phyloP scores from a whole-genome alignment of 2,329 filamentous ascomycete species.

The Colletotrichum orbiculare region DNA sequence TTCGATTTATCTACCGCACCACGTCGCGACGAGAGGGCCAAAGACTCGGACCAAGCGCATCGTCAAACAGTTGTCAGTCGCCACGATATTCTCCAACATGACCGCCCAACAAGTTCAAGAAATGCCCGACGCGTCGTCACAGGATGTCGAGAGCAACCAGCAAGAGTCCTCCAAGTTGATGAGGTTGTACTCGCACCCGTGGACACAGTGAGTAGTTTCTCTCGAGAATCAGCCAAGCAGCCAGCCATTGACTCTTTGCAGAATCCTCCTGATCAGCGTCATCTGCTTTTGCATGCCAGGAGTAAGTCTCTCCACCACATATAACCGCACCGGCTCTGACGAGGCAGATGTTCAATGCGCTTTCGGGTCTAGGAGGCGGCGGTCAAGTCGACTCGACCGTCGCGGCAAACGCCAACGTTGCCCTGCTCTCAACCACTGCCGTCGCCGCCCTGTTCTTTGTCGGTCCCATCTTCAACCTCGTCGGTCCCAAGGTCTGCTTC shows the following conservation, averaged over 20 bases:
- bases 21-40: too few species aligned
- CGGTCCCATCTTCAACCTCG: constrained; percentile 54
- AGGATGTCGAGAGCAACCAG: background rate
- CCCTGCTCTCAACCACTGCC: constrained; percentile 54
- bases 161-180: constrained; percentile 37
- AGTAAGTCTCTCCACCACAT: constrained; percentile 43
- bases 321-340: background rate
- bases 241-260: constrained; percentile 7
- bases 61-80: too few species aligned
- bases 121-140: background rate
- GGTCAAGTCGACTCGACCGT: constrained; percentile 58
- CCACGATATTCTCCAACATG: constrained; percentile 1
- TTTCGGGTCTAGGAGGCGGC: constrained; percentile 56
- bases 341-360: constrained; percentile 58
- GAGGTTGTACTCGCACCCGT: constrained; percentile 53
- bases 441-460: constrained; percentile 56
- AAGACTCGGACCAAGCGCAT: too few species aligned
- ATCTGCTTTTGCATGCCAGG: constrained; percentile 61
- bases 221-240: background rate
- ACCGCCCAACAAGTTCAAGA: background rate
- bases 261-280: constrained; percentile 57
- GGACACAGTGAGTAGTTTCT: constrained; percentile 49
- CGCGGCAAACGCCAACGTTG: constrained; percentile 58
- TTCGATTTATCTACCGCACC: constrained; percentile 1
- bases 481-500: constrained; percentile 55